Evolutionary conservation across 2,329 filamentous ascomycete species (phyloP).

Genomic region (Xylariaceae sp.): DNA sequence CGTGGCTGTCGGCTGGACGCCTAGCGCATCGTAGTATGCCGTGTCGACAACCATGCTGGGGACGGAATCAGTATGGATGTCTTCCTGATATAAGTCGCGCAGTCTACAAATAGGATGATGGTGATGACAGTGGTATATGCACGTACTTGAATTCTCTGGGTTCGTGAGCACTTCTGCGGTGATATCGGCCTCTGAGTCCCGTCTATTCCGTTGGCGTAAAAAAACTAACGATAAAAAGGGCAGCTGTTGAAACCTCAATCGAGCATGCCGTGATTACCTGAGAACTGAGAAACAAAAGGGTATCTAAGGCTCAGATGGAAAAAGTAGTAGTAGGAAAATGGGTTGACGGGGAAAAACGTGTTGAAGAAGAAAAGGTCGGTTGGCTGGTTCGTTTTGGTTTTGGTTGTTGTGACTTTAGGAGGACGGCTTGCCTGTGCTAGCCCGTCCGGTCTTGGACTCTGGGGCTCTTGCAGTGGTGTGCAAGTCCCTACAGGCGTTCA

Average conservation of each 20-base stretch:
- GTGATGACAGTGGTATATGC: too few relatives aligned
- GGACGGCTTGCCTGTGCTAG: background rate
- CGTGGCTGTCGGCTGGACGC: slow-evolving; percentile 76
- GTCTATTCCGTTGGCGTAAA: too few relatives aligned
- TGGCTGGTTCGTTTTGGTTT: background rate
- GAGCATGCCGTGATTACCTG: background rate
- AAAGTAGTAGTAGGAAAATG: background rate
- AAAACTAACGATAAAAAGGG: background rate
- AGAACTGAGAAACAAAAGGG: background rate
- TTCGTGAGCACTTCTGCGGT: background rate
- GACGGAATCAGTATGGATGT: background rate
- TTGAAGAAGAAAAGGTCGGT: background rate
- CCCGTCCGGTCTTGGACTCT: background rate
- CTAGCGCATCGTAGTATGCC: slow-evolving; percentile 80
- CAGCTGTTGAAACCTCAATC: background rate
- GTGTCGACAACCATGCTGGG: slow-evolving; percentile 79
- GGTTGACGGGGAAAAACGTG: background rate
- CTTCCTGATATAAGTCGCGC: background rate
- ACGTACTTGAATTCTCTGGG: slow-evolving; percentile 6
- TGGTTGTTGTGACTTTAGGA: background rate
- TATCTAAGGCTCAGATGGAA: background rate
- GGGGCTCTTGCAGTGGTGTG: too few relatives aligned
- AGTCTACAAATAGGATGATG: background rate
- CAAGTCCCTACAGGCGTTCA: background rate
- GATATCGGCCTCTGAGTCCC: background rate